Conservation (phyloP, 176 grass and related monocot genomes). For the Guadua angustifolia region DNA sequence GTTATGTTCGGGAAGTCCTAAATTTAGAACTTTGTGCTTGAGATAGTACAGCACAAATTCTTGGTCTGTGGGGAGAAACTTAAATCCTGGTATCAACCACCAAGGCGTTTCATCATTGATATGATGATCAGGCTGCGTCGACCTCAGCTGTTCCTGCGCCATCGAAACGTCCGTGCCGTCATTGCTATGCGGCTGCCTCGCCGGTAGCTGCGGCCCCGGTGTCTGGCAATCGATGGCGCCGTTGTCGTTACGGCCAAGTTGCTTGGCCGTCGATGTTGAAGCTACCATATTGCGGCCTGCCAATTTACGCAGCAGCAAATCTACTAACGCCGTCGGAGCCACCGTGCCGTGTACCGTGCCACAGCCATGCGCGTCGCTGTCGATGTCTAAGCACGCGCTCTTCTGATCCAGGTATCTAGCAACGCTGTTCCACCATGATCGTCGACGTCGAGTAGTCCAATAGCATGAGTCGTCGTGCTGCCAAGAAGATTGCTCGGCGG, state of each 20-base stretch:
- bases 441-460: neutral
- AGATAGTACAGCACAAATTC: conserved; percentile 26
- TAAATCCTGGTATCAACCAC: neutral
- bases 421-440: too few species aligned
- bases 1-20: neutral
- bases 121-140: too few species aligned
- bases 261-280: neutral
- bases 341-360: too few species aligned
- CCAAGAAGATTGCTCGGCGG: neutral
- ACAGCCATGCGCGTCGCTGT: neutral
- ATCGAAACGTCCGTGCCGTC: neutral
- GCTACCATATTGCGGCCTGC: neutral
- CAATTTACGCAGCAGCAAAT: neutral
- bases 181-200: neutral
- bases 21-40: neutral
- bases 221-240: neutral
- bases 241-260: neutral
- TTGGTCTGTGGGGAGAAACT: conserved; percentile 10
- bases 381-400: neutral
- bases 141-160: neutral
- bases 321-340: neutral
- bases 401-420: neutral
- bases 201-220: neutral
- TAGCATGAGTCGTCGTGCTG: neutral
- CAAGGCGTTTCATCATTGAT: neutral